Percentiles rank a stretch among this genome's conserved stretches.
Conservation (phyloP, 2,329 filamentous ascomycete genomes). For the Metarhizium guizhouense region DNA sequence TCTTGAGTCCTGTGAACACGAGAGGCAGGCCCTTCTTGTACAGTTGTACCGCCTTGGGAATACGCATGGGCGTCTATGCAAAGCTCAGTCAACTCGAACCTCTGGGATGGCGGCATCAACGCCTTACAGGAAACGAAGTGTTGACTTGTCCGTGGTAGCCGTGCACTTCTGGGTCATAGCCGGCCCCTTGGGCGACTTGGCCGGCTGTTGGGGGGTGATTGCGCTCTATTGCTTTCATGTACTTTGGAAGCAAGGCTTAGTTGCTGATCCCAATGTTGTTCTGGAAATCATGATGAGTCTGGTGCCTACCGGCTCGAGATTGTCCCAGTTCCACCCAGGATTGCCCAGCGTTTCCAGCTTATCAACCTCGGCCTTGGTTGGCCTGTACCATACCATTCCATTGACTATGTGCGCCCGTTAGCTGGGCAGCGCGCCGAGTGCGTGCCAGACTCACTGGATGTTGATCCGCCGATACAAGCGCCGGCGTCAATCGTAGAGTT, state of each 20-base stretch:
- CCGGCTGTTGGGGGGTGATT: constrained; percentile 11
- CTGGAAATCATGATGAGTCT: neutral
- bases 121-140: constrained; percentile 14
- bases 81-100: neutral
- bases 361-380: constrained; percentile 13
- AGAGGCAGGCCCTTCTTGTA: constrained; percentile 14
- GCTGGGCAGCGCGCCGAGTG: neutral
- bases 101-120: neutral
- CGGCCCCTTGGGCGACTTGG: constrained; percentile 11
- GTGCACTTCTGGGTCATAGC: constrained; percentile 22
- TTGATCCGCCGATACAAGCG: constrained; percentile 16
- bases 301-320: constrained; percentile 18
- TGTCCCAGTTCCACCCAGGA: constrained; percentile 23
- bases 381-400: constrained; percentile 16
- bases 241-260: constrained; percentile 1
- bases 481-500: constrained; percentile 11
- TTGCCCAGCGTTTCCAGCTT: constrained; percentile 11
- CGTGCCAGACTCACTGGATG: constrained; percentile 12
- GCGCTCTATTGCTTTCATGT: constrained; percentile 12
- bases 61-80: constrained; percentile 12
- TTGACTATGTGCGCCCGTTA: constrained; percentile 10
- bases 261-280: neutral
- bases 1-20: constrained; percentile 11
- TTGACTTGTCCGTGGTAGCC: constrained; percentile 12
- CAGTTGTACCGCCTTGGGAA: constrained; percentile 11